Percentiles rank a stretch among this genome's conserved stretches.
Conservation (phyloP, 352 stramenopile species). For the Globisporangium uncinulatum region DNA sequence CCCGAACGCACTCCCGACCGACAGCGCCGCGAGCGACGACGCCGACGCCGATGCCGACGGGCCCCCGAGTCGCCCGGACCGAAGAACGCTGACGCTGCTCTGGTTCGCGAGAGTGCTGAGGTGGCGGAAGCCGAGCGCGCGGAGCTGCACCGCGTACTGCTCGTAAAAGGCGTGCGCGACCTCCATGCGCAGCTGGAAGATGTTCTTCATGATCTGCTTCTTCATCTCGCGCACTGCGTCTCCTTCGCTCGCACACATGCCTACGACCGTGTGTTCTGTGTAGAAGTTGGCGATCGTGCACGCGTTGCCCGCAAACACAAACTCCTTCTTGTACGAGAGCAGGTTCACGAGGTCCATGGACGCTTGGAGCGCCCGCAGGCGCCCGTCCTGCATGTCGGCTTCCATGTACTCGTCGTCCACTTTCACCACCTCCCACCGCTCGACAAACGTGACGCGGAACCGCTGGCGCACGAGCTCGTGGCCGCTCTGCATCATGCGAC, state of each 20-base stretch:
- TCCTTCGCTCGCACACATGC: conserved; percentile 59
- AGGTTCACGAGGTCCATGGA: conserved; percentile 84
- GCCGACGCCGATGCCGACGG: not conserved
- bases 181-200: conserved; percentile 59
- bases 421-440: conserved; percentile 61
- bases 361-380: conserved; percentile 45
- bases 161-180: conserved; percentile 70
- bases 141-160: conserved; percentile 57
- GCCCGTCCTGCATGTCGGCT: conserved; percentile 36
- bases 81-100: not conserved
- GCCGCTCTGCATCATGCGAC: conserved; percentile 46
- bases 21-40: conserved; percentile 17
- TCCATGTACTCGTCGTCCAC: conserved; percentile 43
- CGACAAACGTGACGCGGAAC: conserved; percentile 73
- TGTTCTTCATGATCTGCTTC: conserved; percentile 64
- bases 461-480: conserved; percentile 63
- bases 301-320: conserved; percentile 75
- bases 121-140: conserved; percentile 57
- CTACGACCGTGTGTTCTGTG: conserved; percentile 66
- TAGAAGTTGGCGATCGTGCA: conserved; percentile 69
- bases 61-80: not conserved
- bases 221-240: conserved; percentile 60
- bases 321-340: conserved; percentile 82
- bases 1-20: conserved; percentile 23
- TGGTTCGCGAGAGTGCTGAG: conserved; percentile 34